These are phyloP conservation scores for Clausena lansium DNA, from an alignment of 345 rosid genomes.

Conservation along the genomic window DNA sequence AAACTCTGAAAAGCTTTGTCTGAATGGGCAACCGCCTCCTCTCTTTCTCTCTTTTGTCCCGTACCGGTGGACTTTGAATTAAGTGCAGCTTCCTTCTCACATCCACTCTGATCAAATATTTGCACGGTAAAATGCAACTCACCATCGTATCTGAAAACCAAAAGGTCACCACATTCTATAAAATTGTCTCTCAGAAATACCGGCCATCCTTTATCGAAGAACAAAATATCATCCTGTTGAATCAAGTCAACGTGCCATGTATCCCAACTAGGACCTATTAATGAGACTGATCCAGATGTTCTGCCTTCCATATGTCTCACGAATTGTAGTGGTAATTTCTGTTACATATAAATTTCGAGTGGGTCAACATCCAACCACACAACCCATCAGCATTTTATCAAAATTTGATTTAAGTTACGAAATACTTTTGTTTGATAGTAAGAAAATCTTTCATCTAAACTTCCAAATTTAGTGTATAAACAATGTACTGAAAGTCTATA, in stretches of 20 bases:
- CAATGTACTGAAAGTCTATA: background rate
- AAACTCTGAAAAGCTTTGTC: constrained; percentile 21
- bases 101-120: constrained; percentile 47
- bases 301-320: constrained; percentile 38
- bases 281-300: constrained; percentile 36
- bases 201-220: constrained; percentile 47
- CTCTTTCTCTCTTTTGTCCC: constrained; percentile 41
- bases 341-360: constrained; percentile 17
- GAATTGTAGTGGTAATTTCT: constrained; percentile 49
- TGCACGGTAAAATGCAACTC: constrained; percentile 50
- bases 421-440: too few relatives aligned
- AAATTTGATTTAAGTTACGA: background rate
- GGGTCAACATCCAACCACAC: constrained; percentile 3
- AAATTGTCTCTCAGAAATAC: constrained; percentile 45
- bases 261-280: constrained; percentile 57
- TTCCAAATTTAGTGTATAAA: background rate
- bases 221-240: constrained; percentile 28
- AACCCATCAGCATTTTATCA: constrained; percentile 8
- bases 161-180: constrained; percentile 47
- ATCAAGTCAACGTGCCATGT: constrained; percentile 42
- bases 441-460: background rate
- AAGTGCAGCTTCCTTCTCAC: constrained; percentile 58
- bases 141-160: constrained; percentile 59
- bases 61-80: constrained; percentile 28
- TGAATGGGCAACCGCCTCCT: constrained; percentile 23